Base-by-base conservation (phyloP, 768 basidiomycete genomes). In the Cyclocybe cylindracea region DNA sequence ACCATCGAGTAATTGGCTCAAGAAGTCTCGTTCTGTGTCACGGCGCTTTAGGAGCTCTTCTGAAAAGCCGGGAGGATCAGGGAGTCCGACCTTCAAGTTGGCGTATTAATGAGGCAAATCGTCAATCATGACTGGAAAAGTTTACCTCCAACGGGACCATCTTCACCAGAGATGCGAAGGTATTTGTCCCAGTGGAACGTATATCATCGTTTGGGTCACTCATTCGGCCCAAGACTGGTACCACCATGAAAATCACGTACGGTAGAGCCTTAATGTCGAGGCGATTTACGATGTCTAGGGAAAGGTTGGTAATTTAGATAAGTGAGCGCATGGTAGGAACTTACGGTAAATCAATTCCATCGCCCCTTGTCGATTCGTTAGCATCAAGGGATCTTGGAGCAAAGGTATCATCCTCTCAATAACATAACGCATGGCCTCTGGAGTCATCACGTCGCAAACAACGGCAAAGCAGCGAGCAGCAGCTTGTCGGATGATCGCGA, bases 221-320 rank as follows among this genome's bases (percentile, higher is more conserved):
- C 97, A 98, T 99, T 34, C 97, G 81, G 7, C 97, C 97, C 7
- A 99, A 84, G 5, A 98, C 84, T 0, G 97, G 97, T 0, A 98
- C 95, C 32, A 99, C 85, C 70, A 99, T 77, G 72, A 99, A 98
- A 54, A 98, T 89, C 7, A 98, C 89, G 64, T 98, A 99, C 9
- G 97, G 96, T 39, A 99, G 75, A 6, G 94, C 89, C 66, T 94
- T 95, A 70, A 97, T 84, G 59, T 98, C 94, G 44, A 99, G 82
- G 54, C 82, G 81, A 58, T 94, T 89, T 29, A 98, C 89, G 57
- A 98, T 86, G 66, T 96, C 96, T 98, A 61, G 36, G 47, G 39
- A 48, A 37, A 54, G 14, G 14, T 32, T 31, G 13, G 41, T 44
- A 33, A 43, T 42, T 48, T 32, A 62, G 57, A 43, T 66, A 50